Percentiles rank a stretch among this genome's conserved stretches.
Conservation (phyloP, 805 yeast species). For the Cyberlindnera suaveolens region DNA sequence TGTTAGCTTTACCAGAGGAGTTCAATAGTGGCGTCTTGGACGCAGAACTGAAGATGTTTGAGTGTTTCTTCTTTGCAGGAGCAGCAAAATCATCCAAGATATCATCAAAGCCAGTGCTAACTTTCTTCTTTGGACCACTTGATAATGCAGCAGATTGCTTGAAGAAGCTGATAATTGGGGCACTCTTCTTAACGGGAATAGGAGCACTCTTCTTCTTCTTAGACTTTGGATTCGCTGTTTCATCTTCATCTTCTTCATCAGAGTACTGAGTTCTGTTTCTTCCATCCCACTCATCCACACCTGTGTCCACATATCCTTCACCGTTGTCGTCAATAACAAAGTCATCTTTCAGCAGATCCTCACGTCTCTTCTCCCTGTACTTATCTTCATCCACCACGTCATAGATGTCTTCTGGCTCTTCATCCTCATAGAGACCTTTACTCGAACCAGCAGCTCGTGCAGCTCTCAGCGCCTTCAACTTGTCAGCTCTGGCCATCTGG, state of each 20-base stretch:
- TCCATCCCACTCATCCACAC: conserved; percentile 84
- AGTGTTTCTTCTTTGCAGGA: conserved; percentile 12
- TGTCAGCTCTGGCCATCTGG: conserved; percentile 33
- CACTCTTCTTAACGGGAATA: conserved; percentile 30
- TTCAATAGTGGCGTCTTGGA: conserved; percentile 20
- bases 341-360: conserved; percentile 80
- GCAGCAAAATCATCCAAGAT: conserved; percentile 39
- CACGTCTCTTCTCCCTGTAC: conserved; percentile 69
- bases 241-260: conserved; percentile 47
- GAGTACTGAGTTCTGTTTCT: conserved; percentile 38
- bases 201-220: conserved; percentile 12
- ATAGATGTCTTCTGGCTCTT: conserved; percentile 55
- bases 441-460: conserved; percentile 51
- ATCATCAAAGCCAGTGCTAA: conserved; percentile 58
- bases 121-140: conserved; percentile 34
- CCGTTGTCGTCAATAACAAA: conserved; percentile 94
- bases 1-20: conserved; percentile 23
- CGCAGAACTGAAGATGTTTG: conserved; percentile 12
- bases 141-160: conserved; percentile 31
- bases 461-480: conserved; percentile 55
- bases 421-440: conserved; percentile 36
- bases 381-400: conserved; percentile 84
- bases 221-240: conserved; percentile 10
- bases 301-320: conserved; percentile 89
- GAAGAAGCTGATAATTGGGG: conserved; percentile 49